Evolutionary conservation across 495 filamentous ascomycete genomes (phyloP), one percentile per base, ranked within the genome.

Genomic region (Neurospora sp.): DNA sequence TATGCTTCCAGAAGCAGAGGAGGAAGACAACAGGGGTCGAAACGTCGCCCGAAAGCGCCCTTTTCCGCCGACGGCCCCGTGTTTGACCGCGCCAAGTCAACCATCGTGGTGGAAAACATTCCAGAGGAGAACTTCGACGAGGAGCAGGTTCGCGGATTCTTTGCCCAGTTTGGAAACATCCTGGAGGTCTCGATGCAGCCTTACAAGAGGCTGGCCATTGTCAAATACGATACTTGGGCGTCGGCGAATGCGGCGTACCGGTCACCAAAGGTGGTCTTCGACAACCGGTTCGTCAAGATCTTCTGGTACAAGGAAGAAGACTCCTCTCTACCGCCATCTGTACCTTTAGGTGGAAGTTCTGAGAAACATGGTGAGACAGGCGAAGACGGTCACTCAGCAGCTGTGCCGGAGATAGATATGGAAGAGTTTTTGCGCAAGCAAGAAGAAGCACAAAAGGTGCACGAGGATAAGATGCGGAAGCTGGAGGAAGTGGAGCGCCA

Each of bases 271-370:
- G 92, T 93, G 68, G 93, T 99, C 69, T 99, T 99, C 76, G 94
- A 97, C 74, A 99, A 99, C 75, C 87, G 96, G 22, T 99, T 99
- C 76, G 96, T 99, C 61, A 99, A 97, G 79, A 94, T 99, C 6
- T 99, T 94, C 77, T 99, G 96, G 96, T 88, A 92, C 80, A 95
- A 92, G 75, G 87, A 90, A 0, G 88, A 90, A 3, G 78, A 75
- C 5, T 68, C 77, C 4, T 42, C 70, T 16, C 71, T 78, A 42
- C 76, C 79, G 5, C 69, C 75, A 38, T 71, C 73, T 5, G 44
- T 69, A 71, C 53, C 76, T 70, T 7, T 53, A 42, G 77, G 77
- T 37, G 75, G 73, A 6, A 38, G 72, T 2, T 46, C 75, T 70
- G 75, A 72, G 12, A 70, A 73, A 7, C 73, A 75, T 14, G 42